Conservation (phyloP, 1,284 basidiomycete species). For the Cystobasidium pallidum region DNA sequence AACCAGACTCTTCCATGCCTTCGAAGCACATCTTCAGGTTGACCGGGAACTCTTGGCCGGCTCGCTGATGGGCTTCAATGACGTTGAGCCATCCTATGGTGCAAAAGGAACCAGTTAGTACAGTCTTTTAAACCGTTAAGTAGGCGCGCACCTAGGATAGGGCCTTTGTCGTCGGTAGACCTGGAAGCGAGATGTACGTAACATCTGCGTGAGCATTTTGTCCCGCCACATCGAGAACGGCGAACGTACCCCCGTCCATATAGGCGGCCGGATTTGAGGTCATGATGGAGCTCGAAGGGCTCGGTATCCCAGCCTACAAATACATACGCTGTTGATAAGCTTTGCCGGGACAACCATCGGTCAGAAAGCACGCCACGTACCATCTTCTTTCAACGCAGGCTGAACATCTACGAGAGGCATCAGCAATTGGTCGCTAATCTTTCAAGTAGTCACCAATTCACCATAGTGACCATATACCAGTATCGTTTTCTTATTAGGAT, state of each 20-base stretch:
- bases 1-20: conserved; percentile 95
- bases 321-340: not conserved
- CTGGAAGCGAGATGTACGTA: conserved; percentile 58
- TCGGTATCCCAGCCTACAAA: conserved; percentile 77
- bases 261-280: conserved; percentile 70
- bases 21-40: conserved; percentile 95
- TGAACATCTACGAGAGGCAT: conserved; percentile 57
- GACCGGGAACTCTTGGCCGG: conserved; percentile 80
- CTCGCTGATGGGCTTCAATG: conserved; percentile 79
- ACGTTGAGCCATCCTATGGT: conserved; percentile 89
- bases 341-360: not conserved
- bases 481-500: conserved; percentile 58
- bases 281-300: conserved; percentile 79
- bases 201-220: not conserved
- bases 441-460: not conserved
- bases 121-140: not conserved
- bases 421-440: not conserved
- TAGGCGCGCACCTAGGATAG: conserved; percentile 54
- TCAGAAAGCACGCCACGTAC: not conserved
- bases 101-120: conserved; percentile 52
- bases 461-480: conserved; percentile 61
- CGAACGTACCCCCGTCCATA: conserved; percentile 67
- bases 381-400: conserved; percentile 53
- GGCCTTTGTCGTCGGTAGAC: conserved; percentile 90
- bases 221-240: not conserved